Evolutionary conservation across 495 filamentous ascomycete genomes (phyloP), one percentile per base, ranked within the genome.

Genomic region (Poronia punctata): DNA sequence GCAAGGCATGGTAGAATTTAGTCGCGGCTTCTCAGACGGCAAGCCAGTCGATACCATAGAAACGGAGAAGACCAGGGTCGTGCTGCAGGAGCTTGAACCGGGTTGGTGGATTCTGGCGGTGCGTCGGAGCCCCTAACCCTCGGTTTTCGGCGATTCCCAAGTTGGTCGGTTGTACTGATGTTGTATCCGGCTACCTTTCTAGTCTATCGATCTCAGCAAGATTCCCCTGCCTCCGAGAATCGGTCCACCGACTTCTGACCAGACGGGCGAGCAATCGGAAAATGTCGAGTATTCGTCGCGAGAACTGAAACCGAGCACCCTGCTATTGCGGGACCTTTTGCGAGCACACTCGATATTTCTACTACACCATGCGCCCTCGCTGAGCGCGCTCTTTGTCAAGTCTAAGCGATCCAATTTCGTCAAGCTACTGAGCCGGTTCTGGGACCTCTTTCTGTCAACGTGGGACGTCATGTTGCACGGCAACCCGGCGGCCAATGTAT

Each of bases 21-120:
- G 85, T 47, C 84, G 82, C 48, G 84, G 80, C 46, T 97, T 97
- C 57, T 85, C 88, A 5, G 72, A 74, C 43, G 84, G 79, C 22
- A 68, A 80, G 44, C 57, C 86, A 11, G 69, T 97, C 11, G 85
- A 93, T 47, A 82, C 80, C 19, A 78, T 97, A 47, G 93, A 97
- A 56, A 99, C 92, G 0, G 84, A 95, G 49, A 88, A 83, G 64
- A 78, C 79, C 4, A 71, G 89, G 12, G 82, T 95, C 16, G 72
- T 97, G 27, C 65, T 95, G 10, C 74, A 87, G 49, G 87, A 97
- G 60, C 62, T 97, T 38, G 72, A 82, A 45, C 62, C 71, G 3
- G 82, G 85, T 32, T 99, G 92, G 92, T 99, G 92, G 92, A 78
- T 95, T 48, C 65, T 96, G 32, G 88, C 88, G 43, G 89, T 95